phyloP scores from a whole-genome alignment of 2,329 filamentous ascomycete genomes.

The Diaporthe nobilis region DNA sequence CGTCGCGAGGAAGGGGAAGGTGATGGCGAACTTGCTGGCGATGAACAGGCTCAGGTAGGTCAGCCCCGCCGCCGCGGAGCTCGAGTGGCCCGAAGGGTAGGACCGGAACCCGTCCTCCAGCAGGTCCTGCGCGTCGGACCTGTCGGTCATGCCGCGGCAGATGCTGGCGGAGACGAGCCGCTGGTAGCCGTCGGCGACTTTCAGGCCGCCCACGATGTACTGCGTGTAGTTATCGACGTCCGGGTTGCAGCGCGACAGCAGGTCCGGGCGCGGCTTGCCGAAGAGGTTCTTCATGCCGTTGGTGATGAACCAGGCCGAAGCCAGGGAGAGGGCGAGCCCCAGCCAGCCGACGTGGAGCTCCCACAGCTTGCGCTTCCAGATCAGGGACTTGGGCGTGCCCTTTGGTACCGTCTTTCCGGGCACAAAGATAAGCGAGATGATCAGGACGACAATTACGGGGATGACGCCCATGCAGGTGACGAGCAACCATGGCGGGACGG shows the following conservation, averaged over 20 bases:
- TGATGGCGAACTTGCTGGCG: conserved; percentile 84
- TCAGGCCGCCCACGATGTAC: conserved; percentile 75
- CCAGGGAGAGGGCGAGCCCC: conserved; percentile 81
- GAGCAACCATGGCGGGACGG: conserved; percentile 77
- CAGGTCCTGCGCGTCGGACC: conserved; percentile 61
- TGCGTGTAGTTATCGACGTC: conserved; percentile 74
- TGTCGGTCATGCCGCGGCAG: conserved; percentile 71
- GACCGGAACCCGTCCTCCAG: conserved; percentile 87
- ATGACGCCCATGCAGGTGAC: conserved; percentile 73
- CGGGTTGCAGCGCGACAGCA: conserved; percentile 84
- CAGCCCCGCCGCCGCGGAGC: conserved; percentile 82
- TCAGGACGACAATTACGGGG: conserved; percentile 77
- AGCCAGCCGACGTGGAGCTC: conserved; percentile 90
- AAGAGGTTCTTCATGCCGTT: conserved; percentile 86
- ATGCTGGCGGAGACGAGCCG: conserved; percentile 80
- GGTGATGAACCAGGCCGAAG: conserved; percentile 83
- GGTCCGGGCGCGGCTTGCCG: conserved; percentile 82
- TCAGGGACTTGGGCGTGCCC: conserved; percentile 72
- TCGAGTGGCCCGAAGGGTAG: conserved; percentile 84
- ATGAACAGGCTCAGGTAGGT: conserved; percentile 91
- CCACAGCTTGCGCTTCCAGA: conserved; percentile 90
- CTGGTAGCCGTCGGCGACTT: conserved; percentile 69
- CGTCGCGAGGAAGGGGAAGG: conserved; percentile 76
- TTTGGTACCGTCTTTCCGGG: conserved; percentile 78
- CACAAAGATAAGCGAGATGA: conserved; percentile 78